Conservation (phyloP, 805 yeast species). For the Clavispora asparagi region DNA sequence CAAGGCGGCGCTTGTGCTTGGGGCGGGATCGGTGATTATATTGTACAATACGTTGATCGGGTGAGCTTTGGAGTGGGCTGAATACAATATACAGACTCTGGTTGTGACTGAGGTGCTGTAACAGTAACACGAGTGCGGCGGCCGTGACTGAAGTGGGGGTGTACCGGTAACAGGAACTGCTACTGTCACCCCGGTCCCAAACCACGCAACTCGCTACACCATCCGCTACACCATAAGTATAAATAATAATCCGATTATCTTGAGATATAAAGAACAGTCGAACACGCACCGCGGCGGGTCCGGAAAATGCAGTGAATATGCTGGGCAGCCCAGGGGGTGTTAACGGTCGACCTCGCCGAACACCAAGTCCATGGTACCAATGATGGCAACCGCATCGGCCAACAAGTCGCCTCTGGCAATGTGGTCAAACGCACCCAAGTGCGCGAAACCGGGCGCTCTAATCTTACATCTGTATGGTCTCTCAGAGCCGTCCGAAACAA, state of each 20-base stretch:
- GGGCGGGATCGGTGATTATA: slow-evolving; percentile 26
- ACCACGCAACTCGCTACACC: too few relatives aligned
- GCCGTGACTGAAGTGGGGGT: too few relatives aligned
- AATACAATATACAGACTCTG: background rate
- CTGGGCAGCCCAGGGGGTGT: slow-evolving; percentile 4
- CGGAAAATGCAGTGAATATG: background rate
- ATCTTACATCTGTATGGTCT: slow-evolving; percentile 90
- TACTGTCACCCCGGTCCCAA: too few relatives aligned
- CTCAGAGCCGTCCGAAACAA: slow-evolving; percentile 84
- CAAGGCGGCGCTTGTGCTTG: slow-evolving; percentile 21
- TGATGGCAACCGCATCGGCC: slow-evolving; percentile 90
- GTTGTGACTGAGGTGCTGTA: background rate
- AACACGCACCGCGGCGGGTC: slow-evolving; percentile 1
- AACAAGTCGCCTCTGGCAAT: slow-evolving; percentile 80
- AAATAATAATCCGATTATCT: background rate
- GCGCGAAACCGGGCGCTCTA: slow-evolving; percentile 93
- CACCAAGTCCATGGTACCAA: slow-evolving; percentile 93
- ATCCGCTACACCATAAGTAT: background rate
- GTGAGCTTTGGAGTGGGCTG: background rate
- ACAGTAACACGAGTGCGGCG: too few relatives aligned
- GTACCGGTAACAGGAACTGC: too few relatives aligned
- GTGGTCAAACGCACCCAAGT: slow-evolving; percentile 83
- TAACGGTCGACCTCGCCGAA: slow-evolving; percentile 93
- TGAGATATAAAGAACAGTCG: background rate
- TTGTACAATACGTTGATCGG: slow-evolving; percentile 18